Percentiles rank a stretch among this genome's conserved stretches.
Conservation (phyloP, 495 filamentous ascomycete species). For the Neurospora tetraspora region DNA sequence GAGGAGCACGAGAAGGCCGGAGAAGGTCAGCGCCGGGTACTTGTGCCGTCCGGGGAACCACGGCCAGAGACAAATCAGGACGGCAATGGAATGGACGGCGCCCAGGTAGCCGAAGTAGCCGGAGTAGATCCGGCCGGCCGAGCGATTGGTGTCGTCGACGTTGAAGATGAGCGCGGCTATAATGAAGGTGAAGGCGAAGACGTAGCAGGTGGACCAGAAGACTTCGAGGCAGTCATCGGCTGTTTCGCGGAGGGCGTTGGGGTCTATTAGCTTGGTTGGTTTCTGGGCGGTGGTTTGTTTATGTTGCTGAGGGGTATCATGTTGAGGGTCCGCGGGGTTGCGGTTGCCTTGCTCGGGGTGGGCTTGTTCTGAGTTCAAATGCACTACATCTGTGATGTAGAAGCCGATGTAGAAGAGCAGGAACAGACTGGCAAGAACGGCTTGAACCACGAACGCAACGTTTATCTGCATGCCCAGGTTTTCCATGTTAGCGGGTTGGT, state of each 20-base stretch:
- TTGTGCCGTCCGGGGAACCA: neutral
- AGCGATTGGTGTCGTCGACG: neutral
- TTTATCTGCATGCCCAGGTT: neutral
- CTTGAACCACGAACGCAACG: neutral
- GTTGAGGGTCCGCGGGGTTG: neutral
- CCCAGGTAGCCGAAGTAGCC: conserved; percentile 80
- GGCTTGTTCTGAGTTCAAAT: neutral
- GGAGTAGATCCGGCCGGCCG: neutral
- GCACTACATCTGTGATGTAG: neutral
- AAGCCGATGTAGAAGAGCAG: neutral
- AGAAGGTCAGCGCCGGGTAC: neutral
- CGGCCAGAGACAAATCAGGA: conserved; percentile 28
- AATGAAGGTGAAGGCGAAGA: neutral
- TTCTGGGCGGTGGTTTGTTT: neutral
- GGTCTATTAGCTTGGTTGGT: neutral
- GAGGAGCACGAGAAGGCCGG: neutral
- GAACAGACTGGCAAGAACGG: neutral
- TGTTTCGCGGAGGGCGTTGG: neutral
- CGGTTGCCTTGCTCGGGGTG: neutral
- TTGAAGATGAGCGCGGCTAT: neutral
- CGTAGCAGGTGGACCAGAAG: neutral
- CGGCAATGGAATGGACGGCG: conserved; percentile 66
- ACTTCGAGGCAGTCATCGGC: neutral
- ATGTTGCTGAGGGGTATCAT: neutral
- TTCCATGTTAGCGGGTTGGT: neutral